phyloP scores from a whole-genome alignment of 2,329 filamentous ascomycete species.

The Claviceps sp. region DNA sequence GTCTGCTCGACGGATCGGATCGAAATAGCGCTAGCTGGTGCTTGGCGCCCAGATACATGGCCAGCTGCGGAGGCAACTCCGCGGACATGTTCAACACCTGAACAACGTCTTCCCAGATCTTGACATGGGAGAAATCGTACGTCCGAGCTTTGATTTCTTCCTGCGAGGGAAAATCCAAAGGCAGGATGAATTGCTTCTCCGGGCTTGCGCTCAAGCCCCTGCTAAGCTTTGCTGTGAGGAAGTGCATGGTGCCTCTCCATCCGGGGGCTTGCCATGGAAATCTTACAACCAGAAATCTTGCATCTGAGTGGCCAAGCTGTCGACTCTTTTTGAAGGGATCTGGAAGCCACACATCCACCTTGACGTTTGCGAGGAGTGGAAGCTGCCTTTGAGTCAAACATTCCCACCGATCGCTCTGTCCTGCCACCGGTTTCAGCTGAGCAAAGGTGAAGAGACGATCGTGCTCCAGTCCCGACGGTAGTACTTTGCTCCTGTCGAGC shows the following conservation, averaged over 20 bases:
- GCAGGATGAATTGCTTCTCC: constrained; percentile 52
- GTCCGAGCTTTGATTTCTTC: constrained; percentile 42
- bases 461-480: constrained; percentile 58
- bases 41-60: constrained; percentile 51
- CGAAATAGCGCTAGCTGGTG: constrained; percentile 56
- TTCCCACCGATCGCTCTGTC: constrained; percentile 38
- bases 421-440: constrained; percentile 27
- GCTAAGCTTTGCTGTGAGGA: constrained; percentile 35
- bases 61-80: constrained; percentile 49
- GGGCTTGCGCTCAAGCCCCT: constrained; percentile 35
- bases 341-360: constrained; percentile 54
- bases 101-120: constrained; percentile 48
- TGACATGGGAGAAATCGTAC: constrained; percentile 48
- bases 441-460: constrained; percentile 79
- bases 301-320: constrained; percentile 36
- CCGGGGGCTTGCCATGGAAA: constrained; percentile 49
- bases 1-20: constrained; percentile 41
- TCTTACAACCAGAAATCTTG: constrained; percentile 48
- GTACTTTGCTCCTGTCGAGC: constrained; percentile 47
- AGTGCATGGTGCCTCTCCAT: constrained; percentile 31
- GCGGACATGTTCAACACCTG: constrained; percentile 41
- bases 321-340: constrained; percentile 42
- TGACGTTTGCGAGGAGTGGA: constrained; percentile 57
- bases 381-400: constrained; percentile 59
- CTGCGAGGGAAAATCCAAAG: constrained; percentile 45